Evolutionary conservation across 106 monocot species (phyloP), one percentile per base, ranked within the genome.

Genomic region (Dendrobium catenatum): DNA sequence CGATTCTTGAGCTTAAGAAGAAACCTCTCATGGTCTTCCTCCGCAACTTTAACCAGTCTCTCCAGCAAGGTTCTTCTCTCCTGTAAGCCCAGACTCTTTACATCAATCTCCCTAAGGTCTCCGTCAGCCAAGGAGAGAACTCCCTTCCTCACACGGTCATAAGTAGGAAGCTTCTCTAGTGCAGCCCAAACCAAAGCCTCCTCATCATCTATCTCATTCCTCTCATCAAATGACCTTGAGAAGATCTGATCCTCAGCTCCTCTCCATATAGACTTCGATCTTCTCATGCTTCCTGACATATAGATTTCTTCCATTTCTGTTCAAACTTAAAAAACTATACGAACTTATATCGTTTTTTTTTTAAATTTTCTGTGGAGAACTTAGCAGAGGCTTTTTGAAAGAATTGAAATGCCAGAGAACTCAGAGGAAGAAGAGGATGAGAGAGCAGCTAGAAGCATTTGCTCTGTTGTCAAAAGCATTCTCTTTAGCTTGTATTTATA

Each of bases 11-110:
- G 81, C 81, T 81, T 81, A 2, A 68, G 43, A 16, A 81, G 55
- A 68, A 81, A 81, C 68, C 27, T 73, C 37, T 81, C 81, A 74
- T 81, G 49, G 47, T 81, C 72, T 56, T 81, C 73, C 24, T 74
- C 81, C 0, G 68, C 73, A 18, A 33, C 47, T 73, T 47, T 40
- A 1, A 81, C 42, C 19, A 81, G 41, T 47, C 81, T 55, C 26
- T 81, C 81, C 2, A 81, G 43, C 42, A 73, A 17, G 55, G 4
- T 81, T 18, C 73, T 74, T 73, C 81, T 72, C 54, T 81, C 81
- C 20, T 73, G 26, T 6, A 68, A 56, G 22, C 15, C 42, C 13
- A 81, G 73, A 3, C 24, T 68, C 40, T 16, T 81, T 8, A 81
- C n/a, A 47, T 81, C 81, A 15, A 73, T 22, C 55, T 73, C 73